Percentiles rank a stretch among this genome's conserved stretches.
These are phyloP conservation scores for Aureobasidium vineae DNA, from an alignment of 2,329 filamentous ascomycete genomes.

Conservation along the genomic window DNA sequence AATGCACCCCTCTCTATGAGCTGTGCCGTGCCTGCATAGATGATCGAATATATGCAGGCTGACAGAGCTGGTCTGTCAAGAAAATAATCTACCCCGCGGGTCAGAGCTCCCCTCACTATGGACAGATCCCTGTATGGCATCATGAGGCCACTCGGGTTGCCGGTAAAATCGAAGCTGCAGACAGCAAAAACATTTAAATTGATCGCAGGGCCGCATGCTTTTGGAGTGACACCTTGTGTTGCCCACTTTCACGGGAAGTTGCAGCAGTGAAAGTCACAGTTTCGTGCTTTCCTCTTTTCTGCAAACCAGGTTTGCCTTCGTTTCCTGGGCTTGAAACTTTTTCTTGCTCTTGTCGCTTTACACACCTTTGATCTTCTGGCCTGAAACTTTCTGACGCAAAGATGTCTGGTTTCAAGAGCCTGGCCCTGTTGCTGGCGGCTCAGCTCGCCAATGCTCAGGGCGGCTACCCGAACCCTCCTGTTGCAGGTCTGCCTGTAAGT, in stretches of 20 bases:
- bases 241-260: neutral
- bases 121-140: slow-evolving; percentile 18
- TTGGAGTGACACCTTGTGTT: neutral
- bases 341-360: neutral
- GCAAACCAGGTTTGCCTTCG: neutral
- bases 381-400: neutral
- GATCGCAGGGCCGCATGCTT: neutral
- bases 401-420: slow-evolving; percentile 22
- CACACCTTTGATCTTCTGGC: neutral
- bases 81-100: slow-evolving; percentile 15
- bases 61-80: slow-evolving; percentile 2
- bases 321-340: neutral
- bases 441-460: slow-evolving; percentile 36
- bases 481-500: slow-evolving; percentile 30
- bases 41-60: slow-evolving; percentile 22
- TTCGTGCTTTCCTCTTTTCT: neutral
- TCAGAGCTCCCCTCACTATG: neutral
- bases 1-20: slow-evolving; percentile 8
- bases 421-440: slow-evolving; percentile 33
- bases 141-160: slow-evolving; percentile 6
- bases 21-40: slow-evolving; percentile 25
- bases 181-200: slow-evolving; percentile 14
- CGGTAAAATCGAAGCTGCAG: neutral
- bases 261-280: neutral
- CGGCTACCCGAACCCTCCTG: slow-evolving; percentile 29